Percentiles rank a stretch among this genome's conserved stretches.
Evolutionary conservation across 2,329 filamentous ascomycete genomes (phyloP).

Genomic region (Endothia cerciana): DNA sequence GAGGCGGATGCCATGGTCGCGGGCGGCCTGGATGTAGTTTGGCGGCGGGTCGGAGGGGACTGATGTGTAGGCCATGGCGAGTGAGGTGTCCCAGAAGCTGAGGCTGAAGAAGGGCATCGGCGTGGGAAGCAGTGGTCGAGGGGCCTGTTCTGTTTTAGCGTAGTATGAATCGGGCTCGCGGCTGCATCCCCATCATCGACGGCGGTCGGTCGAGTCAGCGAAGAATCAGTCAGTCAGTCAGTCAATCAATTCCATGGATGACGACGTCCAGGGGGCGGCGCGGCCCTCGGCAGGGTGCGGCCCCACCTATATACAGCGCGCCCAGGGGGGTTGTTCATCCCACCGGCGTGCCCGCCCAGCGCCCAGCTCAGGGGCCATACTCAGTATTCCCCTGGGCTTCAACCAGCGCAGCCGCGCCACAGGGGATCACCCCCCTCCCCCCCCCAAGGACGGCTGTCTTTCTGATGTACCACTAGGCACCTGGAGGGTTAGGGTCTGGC

Average conservation of each 20-base stretch:
- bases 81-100: slow-evolving; percentile 8
- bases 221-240: too few species aligned
- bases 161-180: not conserved
- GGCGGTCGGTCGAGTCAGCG: slow-evolving; percentile 4
- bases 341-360: too few species aligned
- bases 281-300: too few species aligned
- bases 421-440: too few species aligned
- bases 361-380: not conserved
- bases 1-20: slow-evolving; percentile 43
- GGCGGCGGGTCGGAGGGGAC: slow-evolving; percentile 48
- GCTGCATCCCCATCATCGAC: too few species aligned
- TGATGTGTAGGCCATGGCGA: slow-evolving; percentile 28
- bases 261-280: too few species aligned
- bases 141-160: too few species aligned
- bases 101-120: slow-evolving; percentile 9
- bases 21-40: slow-evolving; percentile 48
- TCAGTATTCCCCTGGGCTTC: not conserved
- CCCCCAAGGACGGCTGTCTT: too few species aligned
- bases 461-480: not conserved
- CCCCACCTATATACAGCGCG: too few species aligned
- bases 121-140: not conserved
- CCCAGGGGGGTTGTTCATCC: too few species aligned
- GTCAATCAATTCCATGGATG: not conserved
- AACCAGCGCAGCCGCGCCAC: not conserved
- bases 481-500: not conserved